Percentiles rank a stretch among this genome's conserved stretches.
These are phyloP conservation scores for Aspergillus pseudonomiae DNA, from an alignment of 2,329 filamentous ascomycete species.

Conservation along the genomic window DNA sequence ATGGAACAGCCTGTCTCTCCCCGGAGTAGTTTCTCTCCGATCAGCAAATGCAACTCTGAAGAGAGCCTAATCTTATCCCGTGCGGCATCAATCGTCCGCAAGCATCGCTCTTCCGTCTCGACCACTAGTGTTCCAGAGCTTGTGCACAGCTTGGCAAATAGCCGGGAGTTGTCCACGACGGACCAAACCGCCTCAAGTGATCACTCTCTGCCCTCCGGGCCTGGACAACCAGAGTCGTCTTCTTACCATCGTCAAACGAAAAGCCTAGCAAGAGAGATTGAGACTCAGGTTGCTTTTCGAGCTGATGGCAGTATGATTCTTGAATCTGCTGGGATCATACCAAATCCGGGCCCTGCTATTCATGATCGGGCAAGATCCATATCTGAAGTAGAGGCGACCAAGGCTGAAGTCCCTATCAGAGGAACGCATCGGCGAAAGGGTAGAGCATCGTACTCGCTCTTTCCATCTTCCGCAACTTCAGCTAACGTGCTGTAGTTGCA, in stretches of 20 bases:
- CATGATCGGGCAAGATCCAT: slow-evolving; percentile 43
- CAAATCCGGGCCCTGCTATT: slow-evolving; percentile 20
- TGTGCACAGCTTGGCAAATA: slow-evolving; percentile 44
- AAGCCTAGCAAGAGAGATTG: slow-evolving; percentile 40
- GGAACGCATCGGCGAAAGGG: slow-evolving; percentile 37
- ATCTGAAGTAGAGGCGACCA: slow-evolving; percentile 36
- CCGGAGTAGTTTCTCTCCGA: slow-evolving; percentile 54
- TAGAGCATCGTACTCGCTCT: slow-evolving; percentile 48
- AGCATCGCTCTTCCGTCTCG: slow-evolving; percentile 52
- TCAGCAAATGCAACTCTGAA: slow-evolving; percentile 61
- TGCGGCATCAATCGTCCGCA: slow-evolving; percentile 50
- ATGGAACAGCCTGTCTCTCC: slow-evolving; percentile 43
- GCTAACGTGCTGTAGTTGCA: slow-evolving; percentile 12
- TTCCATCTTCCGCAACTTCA: slow-evolving; percentile 19
- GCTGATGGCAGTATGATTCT: slow-evolving; percentile 30
- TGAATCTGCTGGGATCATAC: slow-evolving; percentile 29
- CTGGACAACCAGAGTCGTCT: slow-evolving; percentile 27
- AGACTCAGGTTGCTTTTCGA: slow-evolving; percentile 34
- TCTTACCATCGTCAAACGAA: slow-evolving; percentile 40
- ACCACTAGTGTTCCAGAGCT: slow-evolving; percentile 50
- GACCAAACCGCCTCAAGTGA: slow-evolving; percentile 28
- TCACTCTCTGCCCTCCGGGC: slow-evolving; percentile 13
- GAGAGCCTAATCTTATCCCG: slow-evolving; percentile 58
- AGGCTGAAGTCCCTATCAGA: slow-evolving; percentile 30
- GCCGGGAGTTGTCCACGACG: slow-evolving; percentile 40